phyloP scores from a whole-genome alignment of 2,329 filamentous ascomycete species.

The Hypoxylon sp. region DNA sequence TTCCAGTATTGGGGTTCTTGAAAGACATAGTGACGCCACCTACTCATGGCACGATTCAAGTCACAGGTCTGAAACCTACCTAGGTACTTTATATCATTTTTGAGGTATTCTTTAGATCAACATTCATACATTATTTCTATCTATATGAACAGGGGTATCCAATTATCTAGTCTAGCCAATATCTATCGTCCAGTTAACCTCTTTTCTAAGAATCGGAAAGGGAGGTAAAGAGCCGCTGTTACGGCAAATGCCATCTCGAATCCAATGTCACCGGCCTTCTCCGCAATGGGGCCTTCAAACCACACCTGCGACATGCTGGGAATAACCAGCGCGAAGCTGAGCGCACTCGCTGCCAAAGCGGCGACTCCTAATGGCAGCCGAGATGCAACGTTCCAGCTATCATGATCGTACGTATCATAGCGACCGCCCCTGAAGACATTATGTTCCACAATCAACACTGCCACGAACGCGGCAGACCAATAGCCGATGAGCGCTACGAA shows the following conservation, averaged over 20 bases:
- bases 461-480: constrained; percentile 70
- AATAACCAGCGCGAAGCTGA: constrained; percentile 65
- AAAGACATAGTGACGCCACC: background rate
- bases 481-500: constrained; percentile 71
- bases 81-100: constrained; percentile 41
- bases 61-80: too few species aligned
- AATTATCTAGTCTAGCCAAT: constrained; percentile 1
- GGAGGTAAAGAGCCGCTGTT: constrained; percentile 61
- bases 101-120: background rate
- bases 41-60: constrained; percentile 55
- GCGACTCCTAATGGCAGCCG: constrained; percentile 59
- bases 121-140: constrained; percentile 75
- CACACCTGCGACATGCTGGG: constrained; percentile 73
- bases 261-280: constrained; percentile 74
- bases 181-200: constrained; percentile 50
- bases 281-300: constrained; percentile 73
- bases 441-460: constrained; percentile 62
- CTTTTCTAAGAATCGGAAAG: constrained; percentile 59
- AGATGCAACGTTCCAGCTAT: constrained; percentile 57
- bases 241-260: constrained; percentile 74
- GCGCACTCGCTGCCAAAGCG: constrained; percentile 56
- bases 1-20: too few species aligned
- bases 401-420: constrained; percentile 56
- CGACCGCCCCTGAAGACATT: constrained; percentile 55
- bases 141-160: constrained; percentile 9